phyloP scores from a whole-genome alignment of 768 basidiomycete genomes.

The Leccinellum albellum region DNA sequence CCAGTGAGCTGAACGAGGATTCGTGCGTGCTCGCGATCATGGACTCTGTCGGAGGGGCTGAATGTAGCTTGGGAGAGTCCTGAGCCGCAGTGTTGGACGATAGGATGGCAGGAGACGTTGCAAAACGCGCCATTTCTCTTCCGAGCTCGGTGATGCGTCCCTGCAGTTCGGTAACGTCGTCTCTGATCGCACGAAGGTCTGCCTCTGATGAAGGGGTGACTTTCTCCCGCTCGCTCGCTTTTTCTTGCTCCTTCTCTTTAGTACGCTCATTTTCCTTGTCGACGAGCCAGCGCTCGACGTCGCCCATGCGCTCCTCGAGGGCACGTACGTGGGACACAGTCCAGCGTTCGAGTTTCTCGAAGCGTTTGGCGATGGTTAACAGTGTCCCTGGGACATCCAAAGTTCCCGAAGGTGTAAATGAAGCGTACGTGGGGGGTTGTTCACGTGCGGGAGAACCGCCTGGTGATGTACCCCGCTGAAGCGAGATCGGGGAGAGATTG shows the following conservation, averaged over 20 bases:
- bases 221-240: background rate
- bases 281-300: slow-evolving; percentile 87
- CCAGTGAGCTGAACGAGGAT: slow-evolving; percentile 19
- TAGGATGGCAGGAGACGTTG: slow-evolving; percentile 42
- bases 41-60: slow-evolving; percentile 46
- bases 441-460: slow-evolving; percentile 39
- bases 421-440: slow-evolving; percentile 69
- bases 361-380: slow-evolving; percentile 66
- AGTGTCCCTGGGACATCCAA: slow-evolving; percentile 75
- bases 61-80: slow-evolving; percentile 42
- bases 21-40: slow-evolving; percentile 35
- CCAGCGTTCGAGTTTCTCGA: slow-evolving; percentile 90
- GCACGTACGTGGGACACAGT: slow-evolving; percentile 85
- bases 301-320: slow-evolving; percentile 86
- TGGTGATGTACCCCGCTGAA: slow-evolving; percentile 45
- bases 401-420: slow-evolving; percentile 66
- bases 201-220: slow-evolving; percentile 22
- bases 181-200: slow-evolving; percentile 54
- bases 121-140: slow-evolving; percentile 74
- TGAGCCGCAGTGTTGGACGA: slow-evolving; percentile 47
- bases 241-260: slow-evolving; percentile 41
- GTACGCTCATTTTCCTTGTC: slow-evolving; percentile 67
- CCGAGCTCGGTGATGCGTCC: slow-evolving; percentile 73
- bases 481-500: slow-evolving; percentile 63
- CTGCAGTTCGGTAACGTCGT: slow-evolving; percentile 70